phyloP scores from a whole-genome alignment of 2,329 filamentous ascomycete genomes.

The Cladophialophora exuberans region DNA sequence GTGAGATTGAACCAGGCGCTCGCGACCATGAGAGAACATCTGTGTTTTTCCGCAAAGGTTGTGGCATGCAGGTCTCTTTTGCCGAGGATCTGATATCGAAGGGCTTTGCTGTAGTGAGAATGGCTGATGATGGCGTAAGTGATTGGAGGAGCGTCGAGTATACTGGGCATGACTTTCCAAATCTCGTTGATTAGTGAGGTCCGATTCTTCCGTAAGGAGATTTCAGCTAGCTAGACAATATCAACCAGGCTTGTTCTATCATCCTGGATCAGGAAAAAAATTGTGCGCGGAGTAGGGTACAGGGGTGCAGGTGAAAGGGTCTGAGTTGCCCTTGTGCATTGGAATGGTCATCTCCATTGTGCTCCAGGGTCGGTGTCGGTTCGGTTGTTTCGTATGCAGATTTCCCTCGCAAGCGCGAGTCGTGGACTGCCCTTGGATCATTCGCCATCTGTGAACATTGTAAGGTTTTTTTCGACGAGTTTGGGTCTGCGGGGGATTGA shows the following conservation, averaged over 20 bases:
- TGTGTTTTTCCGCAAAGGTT: neutral
- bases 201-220: neutral
- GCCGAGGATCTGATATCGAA: neutral
- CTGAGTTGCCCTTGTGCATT: constrained; percentile 5
- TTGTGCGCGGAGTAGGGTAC: neutral
- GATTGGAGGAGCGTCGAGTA: neutral
- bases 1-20: constrained; percentile 2
- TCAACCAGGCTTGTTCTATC: neutral
- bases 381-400: neutral
- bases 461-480: neutral
- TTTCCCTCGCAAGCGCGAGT: neutral
- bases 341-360: neutral
- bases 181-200: neutral
- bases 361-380: neutral
- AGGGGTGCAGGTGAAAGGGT: neutral
- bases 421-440: neutral
- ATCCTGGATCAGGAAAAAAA: neutral
- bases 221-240: neutral
- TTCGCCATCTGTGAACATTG: neutral
- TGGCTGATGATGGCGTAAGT: neutral
- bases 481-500: neutral
- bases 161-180: constrained; percentile 4
- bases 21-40: neutral
- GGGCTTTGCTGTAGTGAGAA: neutral
- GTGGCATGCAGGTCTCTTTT: neutral